These are phyloP conservation scores for Deinandra increscens DNA, from an alignment of 129 eudicot genomes.

Conservation along the genomic window DNA sequence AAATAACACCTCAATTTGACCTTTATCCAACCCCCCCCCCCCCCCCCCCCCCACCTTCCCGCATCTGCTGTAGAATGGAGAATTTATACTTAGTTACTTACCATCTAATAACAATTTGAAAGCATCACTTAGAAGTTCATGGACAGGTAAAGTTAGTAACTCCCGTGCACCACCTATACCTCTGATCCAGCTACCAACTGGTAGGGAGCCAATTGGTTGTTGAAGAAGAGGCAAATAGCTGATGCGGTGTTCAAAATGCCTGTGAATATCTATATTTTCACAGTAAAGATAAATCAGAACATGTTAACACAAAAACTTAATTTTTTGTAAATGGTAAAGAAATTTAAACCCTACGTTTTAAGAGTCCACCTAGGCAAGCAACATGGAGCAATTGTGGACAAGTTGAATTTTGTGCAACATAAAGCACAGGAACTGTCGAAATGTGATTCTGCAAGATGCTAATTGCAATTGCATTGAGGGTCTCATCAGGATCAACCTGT, in stretches of 20 bases:
- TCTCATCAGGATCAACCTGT: slow-evolving; percentile 64
- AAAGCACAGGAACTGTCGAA: slow-evolving; percentile 52
- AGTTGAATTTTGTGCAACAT: slow-evolving; percentile 36
- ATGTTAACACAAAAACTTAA: not conserved
- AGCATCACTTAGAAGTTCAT: slow-evolving; percentile 44
- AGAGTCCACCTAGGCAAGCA: slow-evolving; percentile 58
- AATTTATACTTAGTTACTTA: slow-evolving; percentile 27
- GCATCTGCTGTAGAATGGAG: not conserved
- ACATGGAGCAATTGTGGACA: slow-evolving; percentile 43
- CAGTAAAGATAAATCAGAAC: slow-evolving; percentile 1
- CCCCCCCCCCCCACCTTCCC: not conserved
- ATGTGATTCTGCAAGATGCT: slow-evolving; percentile 46
- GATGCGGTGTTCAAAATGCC: slow-evolving; percentile 40
- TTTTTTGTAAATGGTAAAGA: not conserved
- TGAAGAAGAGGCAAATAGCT: slow-evolving; percentile 49
- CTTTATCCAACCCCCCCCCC: not conserved
- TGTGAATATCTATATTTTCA: slow-evolving; percentile 50
- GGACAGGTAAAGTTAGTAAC: slow-evolving; percentile 35
- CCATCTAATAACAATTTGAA: slow-evolving; percentile 47
- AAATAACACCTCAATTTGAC: not conserved
- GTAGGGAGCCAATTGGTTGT: slow-evolving; percentile 38
- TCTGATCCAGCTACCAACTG: slow-evolving; percentile 51
- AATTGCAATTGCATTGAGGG: slow-evolving; percentile 44
- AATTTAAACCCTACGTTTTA: slow-evolving; percentile 41
- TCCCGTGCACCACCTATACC: slow-evolving; percentile 34